Base-by-base conservation (phyloP, 306 rosid species). In the Senna siamea region DNA sequence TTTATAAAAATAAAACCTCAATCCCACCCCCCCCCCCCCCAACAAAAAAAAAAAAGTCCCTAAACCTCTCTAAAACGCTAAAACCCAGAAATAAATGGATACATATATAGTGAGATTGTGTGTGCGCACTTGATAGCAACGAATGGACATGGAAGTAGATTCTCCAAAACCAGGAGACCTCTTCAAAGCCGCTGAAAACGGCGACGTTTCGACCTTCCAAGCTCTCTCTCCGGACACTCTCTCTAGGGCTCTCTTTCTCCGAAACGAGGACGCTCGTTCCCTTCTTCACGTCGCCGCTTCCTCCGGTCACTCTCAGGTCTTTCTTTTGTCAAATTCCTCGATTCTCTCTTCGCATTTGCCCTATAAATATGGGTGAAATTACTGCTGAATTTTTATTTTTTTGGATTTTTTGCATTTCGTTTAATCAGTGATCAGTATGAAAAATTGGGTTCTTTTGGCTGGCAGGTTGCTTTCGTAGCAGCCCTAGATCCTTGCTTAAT, bases 211-310 rank as follows among this genome's bases (percentile, higher is more conserved):
- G n/a, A 43, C 74, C 6, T 88, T 93, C 81, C 23, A 58, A 63
- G 54, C 84, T 11, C 85, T 89, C 28, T 59, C 94, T 0, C 76
- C 64, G 13, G 68, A 81, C 10, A 72, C 68, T 70, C 91, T 91
- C 53, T 84, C 91, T n/a, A 68, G 76, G 55, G 79, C 86, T 10
- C 87, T 89, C 28, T 82, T 89, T 71, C 79, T 86, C 11, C 73
- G 90, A 59, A 91, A 91, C 83, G 98, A 91, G 74, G 98, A 91
- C 70, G 79, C 40, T 48, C 97, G 98, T 53, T 88, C 98, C 69
- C 84, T 93, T 81, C 89, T 91, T 26, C 97, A 93, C 69, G 91
- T 86, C 37, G 92, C 97, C 22, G 91, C 71, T 63, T 89, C 98
- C 80, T 86, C 87, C 7, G 80, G 80, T 35, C 90, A 80, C 74